Percentiles rank a stretch among this genome's conserved stretches.
These are phyloP conservation scores for Silene conica DNA, from an alignment of 148 eudicot species.

Conservation along the genomic window DNA sequence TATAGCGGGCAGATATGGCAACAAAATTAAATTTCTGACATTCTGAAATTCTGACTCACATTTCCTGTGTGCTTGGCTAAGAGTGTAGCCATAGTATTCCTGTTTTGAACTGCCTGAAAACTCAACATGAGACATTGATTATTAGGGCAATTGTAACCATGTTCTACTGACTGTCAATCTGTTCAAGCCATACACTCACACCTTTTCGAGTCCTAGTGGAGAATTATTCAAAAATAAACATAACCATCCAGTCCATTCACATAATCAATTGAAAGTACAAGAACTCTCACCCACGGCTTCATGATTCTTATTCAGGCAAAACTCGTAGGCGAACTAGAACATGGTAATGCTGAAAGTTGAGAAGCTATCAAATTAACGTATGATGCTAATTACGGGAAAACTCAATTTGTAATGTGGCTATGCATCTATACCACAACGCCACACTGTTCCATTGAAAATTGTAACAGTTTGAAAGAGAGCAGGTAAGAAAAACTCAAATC, in stretches of 20 bases:
- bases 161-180: too few relatives aligned
- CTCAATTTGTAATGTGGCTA: neutral
- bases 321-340: neutral
- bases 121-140: conserved; percentile 4
- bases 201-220: too few relatives aligned
- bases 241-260: neutral
- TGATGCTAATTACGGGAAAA: neutral
- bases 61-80: conserved; percentile 85
- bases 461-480: neutral
- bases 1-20: neutral
- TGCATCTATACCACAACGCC: neutral
- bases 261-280: too few relatives aligned
- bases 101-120: conserved; percentile 65
- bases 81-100: conserved; percentile 57
- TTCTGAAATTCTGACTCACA: conserved; percentile 70
- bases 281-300: too few relatives aligned
- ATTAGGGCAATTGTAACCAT: too few relatives aligned
- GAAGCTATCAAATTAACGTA: neutral
- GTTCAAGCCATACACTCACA: too few relatives aligned
- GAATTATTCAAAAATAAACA: too few relatives aligned
- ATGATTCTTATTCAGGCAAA: neutral
- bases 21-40: conserved; percentile 18
- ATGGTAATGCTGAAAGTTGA: neutral
- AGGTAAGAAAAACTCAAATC: too few relatives aligned
- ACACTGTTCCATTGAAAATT: neutral